Evolutionary conservation across 2,329 filamentous ascomycete genomes (phyloP), one percentile per base, ranked within the genome.

Genomic region (Aureobasidium subglaciale): DNA sequence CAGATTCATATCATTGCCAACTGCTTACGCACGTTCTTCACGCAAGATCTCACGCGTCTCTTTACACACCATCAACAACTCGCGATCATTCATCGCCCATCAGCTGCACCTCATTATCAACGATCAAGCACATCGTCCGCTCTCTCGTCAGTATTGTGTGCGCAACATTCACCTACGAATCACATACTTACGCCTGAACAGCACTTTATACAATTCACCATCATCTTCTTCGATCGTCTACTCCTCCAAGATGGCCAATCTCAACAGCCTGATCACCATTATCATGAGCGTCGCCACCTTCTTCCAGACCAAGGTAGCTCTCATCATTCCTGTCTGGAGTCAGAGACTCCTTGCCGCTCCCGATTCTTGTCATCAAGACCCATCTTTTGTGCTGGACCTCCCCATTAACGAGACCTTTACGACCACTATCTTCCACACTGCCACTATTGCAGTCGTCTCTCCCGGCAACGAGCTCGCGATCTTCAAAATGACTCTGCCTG

Each of bases 401-500:
- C n/a, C n/a, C n/a, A n/a, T n/a, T n/a, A n/a, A n/a, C n/a, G n/a
- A n/a, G n/a, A n/a, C n/a, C n/a, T n/a, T n/a, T n/a, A n/a, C n/a
- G 13, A 37, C 45, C 61, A 93, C 92, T 0, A 74, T 96, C 49
- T 96, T 97, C 62, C 79, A 96, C 35, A 79, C 83, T 18, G 91
- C 88, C 1, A 89, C 88, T 1, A 84, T 96, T 59, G 75, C 92
- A 38, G 88, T 90, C 2, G 82, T 97, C 46, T 71, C 32, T 29
- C 46, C 46, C 9, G n/a, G 30, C 32, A 37, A 27, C n/a, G 34
- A 25, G 4, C 46, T 50, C n/a, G 22, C 22, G n/a, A 27, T 50
- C 20, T 13, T 38, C 24, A 16, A 10, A 3, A 16, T 6, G 16
- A 15, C 48, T n/a, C 10, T 22, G 37, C 37, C 16, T 20, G 6